These are phyloP conservation scores for Stevia rebaudiana DNA, from an alignment of 140 eudicot genomes.

Conservation along the genomic window DNA sequence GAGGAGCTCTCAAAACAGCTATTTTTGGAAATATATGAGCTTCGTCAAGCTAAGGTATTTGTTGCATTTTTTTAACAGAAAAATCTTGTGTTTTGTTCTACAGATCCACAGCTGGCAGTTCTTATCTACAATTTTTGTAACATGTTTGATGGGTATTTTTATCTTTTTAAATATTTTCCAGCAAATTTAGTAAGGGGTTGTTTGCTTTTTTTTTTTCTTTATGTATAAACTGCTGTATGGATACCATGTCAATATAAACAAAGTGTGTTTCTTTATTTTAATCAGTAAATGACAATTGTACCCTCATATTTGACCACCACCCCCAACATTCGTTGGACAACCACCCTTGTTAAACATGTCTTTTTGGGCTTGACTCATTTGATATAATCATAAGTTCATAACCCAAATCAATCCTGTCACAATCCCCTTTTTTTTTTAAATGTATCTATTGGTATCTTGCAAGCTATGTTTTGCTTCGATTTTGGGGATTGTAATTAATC, in stretches of 20 bases:
- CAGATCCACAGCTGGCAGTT: constrained; percentile 2
- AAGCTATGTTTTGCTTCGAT: constrained; percentile 6
- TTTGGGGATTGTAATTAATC: constrained; percentile 3
- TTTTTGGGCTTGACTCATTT: constrained; percentile 1
- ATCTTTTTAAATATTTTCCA: neutral
- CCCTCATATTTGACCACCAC: neutral
- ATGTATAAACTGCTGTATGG: neutral
- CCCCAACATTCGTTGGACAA: neutral
- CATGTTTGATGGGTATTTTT: neutral
- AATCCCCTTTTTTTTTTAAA: neutral
- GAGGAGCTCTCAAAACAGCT: constrained; percentile 97
- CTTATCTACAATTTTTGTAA: neutral
- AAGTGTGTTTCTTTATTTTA: neutral
- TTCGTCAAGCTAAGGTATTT: constrained; percentile 87
- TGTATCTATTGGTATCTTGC: neutral
- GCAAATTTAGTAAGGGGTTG: neutral
- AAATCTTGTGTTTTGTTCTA: neutral
- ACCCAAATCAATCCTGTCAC: neutral
- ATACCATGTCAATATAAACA: neutral
- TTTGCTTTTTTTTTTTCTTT: neutral
- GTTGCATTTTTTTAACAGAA: neutral
- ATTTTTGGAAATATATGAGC: constrained; percentile 88
- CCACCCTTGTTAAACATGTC: neutral
- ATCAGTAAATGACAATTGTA: neutral
- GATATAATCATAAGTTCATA: neutral